These are phyloP conservation scores for Citrullus amarus DNA, from an alignment of 306 rosid genomes.

Conservation along the genomic window DNA sequence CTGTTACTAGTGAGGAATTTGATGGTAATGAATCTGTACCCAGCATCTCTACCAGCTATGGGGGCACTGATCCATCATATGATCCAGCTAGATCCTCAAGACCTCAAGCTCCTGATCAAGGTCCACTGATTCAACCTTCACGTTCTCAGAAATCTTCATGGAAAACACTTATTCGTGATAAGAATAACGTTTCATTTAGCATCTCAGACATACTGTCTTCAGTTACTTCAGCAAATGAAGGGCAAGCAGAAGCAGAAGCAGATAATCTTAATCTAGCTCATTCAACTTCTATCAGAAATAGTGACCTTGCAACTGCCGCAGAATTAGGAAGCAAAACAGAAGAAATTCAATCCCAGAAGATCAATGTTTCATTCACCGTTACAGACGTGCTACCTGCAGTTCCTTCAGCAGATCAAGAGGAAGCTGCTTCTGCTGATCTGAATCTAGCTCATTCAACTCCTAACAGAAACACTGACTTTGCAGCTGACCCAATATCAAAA, in stretches of 20 bases:
- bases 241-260: slow-evolving; percentile 10
- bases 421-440: slow-evolving; percentile 11
- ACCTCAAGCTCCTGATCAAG: slow-evolving; percentile 18
- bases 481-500: slow-evolving; percentile 1
- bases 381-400: slow-evolving; percentile 26
- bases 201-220: slow-evolving; percentile 33
- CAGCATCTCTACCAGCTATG: slow-evolving; percentile 17
- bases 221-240: slow-evolving; percentile 13
- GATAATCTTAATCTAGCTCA: slow-evolving; percentile 7
- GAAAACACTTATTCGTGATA: slow-evolving; percentile 50
- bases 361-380: slow-evolving; percentile 32
- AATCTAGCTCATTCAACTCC: slow-evolving; percentile 11
- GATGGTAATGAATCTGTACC: slow-evolving; percentile 16
- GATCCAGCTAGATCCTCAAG: slow-evolving; percentile 11
- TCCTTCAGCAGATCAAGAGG: slow-evolving; percentile 14
- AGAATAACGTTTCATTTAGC: slow-evolving; percentile 31
- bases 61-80: slow-evolving; percentile 14
- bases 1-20: slow-evolving; percentile 13
- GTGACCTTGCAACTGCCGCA: slow-evolving; percentile 12
- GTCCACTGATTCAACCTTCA: slow-evolving; percentile 22
- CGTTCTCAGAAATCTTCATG: slow-evolving; percentile 76
- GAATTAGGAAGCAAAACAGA: neutral
- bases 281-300: slow-evolving; percentile 10
- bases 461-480: slow-evolving; percentile 9
- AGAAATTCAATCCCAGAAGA: neutral